Percentiles rank a stretch among this genome's conserved stretches.
Conservation (phyloP, 2,329 filamentous ascomycete species). For the Claviceps sp. region DNA sequence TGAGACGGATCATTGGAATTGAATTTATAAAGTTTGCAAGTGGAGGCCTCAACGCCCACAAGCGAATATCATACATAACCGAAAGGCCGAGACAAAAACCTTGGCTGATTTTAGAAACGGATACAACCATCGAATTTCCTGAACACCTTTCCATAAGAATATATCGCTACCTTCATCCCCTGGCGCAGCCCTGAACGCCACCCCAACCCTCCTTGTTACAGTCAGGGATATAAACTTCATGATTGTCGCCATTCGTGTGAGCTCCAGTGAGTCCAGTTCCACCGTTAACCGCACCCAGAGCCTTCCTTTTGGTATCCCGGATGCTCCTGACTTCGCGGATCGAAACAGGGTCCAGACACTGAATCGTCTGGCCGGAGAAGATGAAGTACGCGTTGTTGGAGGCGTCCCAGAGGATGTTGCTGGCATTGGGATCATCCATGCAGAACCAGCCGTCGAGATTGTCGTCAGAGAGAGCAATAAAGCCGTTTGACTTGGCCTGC, state of each 20-base stretch:
- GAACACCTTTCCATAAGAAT: too few relatives aligned
- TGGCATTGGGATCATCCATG: conserved; percentile 13
- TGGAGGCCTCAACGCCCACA: too few relatives aligned
- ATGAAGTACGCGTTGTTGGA: conserved; percentile 21
- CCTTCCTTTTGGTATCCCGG: conserved; percentile 9
- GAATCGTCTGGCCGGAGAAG: conserved; percentile 12
- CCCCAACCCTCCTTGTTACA: conserved; percentile 3
- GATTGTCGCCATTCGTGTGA: conserved; percentile 14
- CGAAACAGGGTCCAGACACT: conserved; percentile 20
- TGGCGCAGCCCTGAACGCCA: too few relatives aligned
- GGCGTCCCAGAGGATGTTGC: conserved; percentile 15
- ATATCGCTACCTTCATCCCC: too few relatives aligned
- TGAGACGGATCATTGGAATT: too few relatives aligned
- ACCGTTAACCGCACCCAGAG: conserved; percentile 14
- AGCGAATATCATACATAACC: too few relatives aligned
- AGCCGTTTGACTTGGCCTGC: conserved; percentile 14
- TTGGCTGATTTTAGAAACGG: too few relatives aligned
- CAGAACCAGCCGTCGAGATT: conserved; percentile 18
- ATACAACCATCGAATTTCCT: too few relatives aligned
- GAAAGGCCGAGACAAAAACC: too few relatives aligned
- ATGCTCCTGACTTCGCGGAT: conserved; percentile 17
- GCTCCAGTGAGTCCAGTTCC: conserved; percentile 7
- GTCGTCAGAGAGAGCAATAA: conserved; percentile 14
- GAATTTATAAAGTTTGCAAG: too few relatives aligned
- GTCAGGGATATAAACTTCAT: conserved; percentile 11